Evolutionary conservation across 139 green algal species (phyloP), one percentile per base, ranked within the genome.

Genomic region (Klebsormidium nitens): DNA sequence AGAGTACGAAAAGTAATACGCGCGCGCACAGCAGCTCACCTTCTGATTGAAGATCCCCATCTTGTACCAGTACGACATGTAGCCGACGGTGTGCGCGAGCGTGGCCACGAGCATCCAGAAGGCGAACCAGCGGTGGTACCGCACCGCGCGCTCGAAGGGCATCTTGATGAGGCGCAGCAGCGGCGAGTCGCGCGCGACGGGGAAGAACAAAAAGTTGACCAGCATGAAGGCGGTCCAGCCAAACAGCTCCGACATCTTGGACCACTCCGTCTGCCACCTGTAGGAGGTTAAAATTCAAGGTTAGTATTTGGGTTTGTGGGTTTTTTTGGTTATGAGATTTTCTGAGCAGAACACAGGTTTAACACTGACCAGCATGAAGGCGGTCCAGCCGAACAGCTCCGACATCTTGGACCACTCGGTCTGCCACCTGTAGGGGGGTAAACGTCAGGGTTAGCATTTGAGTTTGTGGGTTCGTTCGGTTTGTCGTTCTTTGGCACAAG

Each of bases 111-210:
- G 31, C 17, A 44, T 5, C 6, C 5, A 6, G 28, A 49, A n/a
- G 40, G 34, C 44, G 3, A 72, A 42, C 44, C 42, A 66, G 64
- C 40, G 42, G 44, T 72, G 64, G 37, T 72, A 72, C 11, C 23
- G 19, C 3, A 72, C 37, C 3, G 40, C 64, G 44, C 64, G 5
- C 64, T 72, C 64, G 44, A 42, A 72, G 23, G 44, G 44, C 3
- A 72, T 37, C 3, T 28, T 28, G 19, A 5, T 34, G 4, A 66
- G 23, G n/a, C 44, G n/a, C 28, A 72, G 11, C 34, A 72, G 36
- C 4, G 40, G 23, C 5, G 64, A 72, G 5, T 23, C n/a, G n/a
- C 64, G 64, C 3, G 36, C 23, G 19, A 72, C 64, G 2, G 64
- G 64, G 3, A 72, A 34, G 6, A 69, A n/a, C 29, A 69, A 42